phyloP scores from a whole-genome alignment of 2,329 filamentous ascomycete genomes.

The Aspergillus aculeatus region DNA sequence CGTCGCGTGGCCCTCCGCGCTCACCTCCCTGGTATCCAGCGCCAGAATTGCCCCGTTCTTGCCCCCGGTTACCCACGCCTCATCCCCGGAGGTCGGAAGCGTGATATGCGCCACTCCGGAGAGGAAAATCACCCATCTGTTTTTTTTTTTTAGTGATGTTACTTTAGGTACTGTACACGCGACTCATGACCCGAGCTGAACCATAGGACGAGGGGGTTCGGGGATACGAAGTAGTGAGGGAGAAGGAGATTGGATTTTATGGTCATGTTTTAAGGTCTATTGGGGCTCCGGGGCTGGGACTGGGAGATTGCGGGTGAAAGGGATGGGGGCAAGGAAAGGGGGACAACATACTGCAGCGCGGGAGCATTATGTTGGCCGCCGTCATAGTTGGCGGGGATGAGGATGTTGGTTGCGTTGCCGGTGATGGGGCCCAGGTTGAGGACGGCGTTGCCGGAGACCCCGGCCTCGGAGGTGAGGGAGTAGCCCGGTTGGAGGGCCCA shows the following conservation, averaged over 20 bases:
- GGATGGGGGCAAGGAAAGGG: not conserved
- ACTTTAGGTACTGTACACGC: no score
- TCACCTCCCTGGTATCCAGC: constrained; percentile 44
- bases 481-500: constrained; percentile 46
- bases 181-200: no score
- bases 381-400: constrained; percentile 40
- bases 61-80: constrained; percentile 42
- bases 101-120: constrained; percentile 45
- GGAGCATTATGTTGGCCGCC: constrained; percentile 47
- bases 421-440: constrained; percentile 34
- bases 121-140: constrained; percentile 39
- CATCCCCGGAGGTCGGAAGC: constrained; percentile 39
- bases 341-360: constrained; percentile 38
- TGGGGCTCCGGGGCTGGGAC: not conserved
- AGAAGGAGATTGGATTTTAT: no score
- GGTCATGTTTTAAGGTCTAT: not conserved
- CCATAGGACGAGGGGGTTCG: no score
- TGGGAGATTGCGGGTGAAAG: not conserved
- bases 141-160: not conserved
- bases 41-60: constrained; percentile 45
- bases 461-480: constrained; percentile 30
- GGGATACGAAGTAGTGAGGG: no score
- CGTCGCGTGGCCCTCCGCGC: constrained; percentile 43
- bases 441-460: constrained; percentile 31
- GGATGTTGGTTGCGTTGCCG: constrained; percentile 35